Evolutionary conservation across 2,329 filamentous ascomycete genomes (phyloP), one percentile per base, ranked within the genome.

Genomic region (Ambrosiella beaveri): DNA sequence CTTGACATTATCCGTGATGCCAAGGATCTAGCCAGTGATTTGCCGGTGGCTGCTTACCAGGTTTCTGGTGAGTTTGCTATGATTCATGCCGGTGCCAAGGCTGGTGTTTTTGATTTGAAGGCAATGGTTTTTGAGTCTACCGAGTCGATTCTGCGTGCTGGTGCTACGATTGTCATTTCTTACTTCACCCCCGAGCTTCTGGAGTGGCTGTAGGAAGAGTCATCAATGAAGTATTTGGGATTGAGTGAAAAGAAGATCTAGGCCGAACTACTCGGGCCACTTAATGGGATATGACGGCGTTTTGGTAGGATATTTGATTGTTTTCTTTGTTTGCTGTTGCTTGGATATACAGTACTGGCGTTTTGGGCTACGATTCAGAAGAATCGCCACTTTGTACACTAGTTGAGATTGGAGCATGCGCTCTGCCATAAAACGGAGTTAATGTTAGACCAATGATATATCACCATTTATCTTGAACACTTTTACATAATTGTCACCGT

Each of bases 1-100:
- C 78, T 98, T 51, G 93, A 98, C 71, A 95, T 98, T 65, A 97
- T 98, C 69, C 88, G 87, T 64, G 93, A 98, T 67, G 93, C 93
- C 57, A 97, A 95, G 75, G 89, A 96, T 57, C 79, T 97, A 57
- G 91, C 88, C 60, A 85, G 84, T 68, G 89, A 97, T 69, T 77
- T 97, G 70, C 93, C 93, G 1, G 79, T 98, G 40, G 91, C 93
- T 1, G 91, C 93, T 19, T 98, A 98, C 70, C 93, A 98, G 70
- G 93, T 98, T 60, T 93, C 86, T 65, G 93, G 93, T 64, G 93
- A 98, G 73, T 98, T 85, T 68, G 90, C 93, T 63, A 97, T 97
- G 93, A 93, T 98, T 56, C 88, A 96, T 67, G 93, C 93, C 0
- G 93, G 80, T 17, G 93, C 93, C 54, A 95, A 95, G 70, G 91